Evolutionary conservation across 208 protist species (phyloP), one percentile per base, ranked within the genome.

Genomic region (Vickermania spadyakhi): DNA sequence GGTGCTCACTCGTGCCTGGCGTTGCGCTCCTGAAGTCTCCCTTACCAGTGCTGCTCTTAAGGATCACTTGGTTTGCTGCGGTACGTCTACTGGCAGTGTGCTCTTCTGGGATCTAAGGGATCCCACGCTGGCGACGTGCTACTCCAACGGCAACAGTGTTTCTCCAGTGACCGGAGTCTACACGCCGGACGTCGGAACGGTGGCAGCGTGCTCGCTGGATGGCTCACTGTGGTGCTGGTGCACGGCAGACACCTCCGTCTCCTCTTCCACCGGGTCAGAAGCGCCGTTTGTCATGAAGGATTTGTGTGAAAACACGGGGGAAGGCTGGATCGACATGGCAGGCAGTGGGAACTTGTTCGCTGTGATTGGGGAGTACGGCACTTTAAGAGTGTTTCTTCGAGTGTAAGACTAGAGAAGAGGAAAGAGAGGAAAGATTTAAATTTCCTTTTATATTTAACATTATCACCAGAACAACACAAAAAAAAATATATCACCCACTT

Each of bases 21-120:
- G 75, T 26, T 79, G 80, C 62, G 72, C 74, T 2, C 68, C 77
- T 50, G 78, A 76, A 22, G 77, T 74, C 22, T 66, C 68, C 14
- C 76, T 90, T n/a, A 82, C 79, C 5, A 52, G 72, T 18, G 66
- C 70, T 63, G 60, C 63, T 25, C 52, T 79, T 53, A 76, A 73
- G 58, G 83, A 90, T 52, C 63, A 78, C 28, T n/a, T 60, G 30
- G 66, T 90, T 28, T 75, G 69, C 52, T 78, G 73, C 0, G 80
- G 67, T 1, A 86, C 77, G n/a, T 77, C 84, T 61, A 67, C 75
- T 0, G 83, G 83, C n/a, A 60, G 67, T 31, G 64, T 86, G 26
- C 60, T 90, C 0, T 30, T 84, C 26, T 86, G 83, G 83, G 83
- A 89, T 71, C 62, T 79, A 2, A 73, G 77, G 3, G 42, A 55